Evolutionary conservation across 1,284 basidiomycete genomes (phyloP).

Genomic region (Rhodotorula sp.): DNA sequence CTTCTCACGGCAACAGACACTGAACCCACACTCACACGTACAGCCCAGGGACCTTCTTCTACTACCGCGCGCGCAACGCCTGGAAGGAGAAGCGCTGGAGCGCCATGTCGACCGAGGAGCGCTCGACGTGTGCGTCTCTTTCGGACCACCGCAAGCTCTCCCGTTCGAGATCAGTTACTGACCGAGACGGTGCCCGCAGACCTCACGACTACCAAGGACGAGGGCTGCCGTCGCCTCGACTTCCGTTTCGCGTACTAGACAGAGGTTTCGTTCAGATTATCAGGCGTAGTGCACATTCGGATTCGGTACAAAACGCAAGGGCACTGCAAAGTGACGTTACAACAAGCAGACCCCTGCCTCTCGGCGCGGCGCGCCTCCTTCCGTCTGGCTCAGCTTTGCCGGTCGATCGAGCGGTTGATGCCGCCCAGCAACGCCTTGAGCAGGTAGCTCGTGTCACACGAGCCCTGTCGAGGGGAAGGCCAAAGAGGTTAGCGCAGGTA

Average conservation of each 20-base stretch:
- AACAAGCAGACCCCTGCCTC: no score
- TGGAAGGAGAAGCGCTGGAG: constrained; percentile 39
- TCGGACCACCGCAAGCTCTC: background rate
- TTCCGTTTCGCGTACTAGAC: constrained; percentile 43
- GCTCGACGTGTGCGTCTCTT: constrained; percentile 26
- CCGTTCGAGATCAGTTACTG: background rate
- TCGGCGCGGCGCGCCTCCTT: background rate
- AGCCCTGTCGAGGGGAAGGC: background rate
- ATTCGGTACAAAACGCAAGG: no score
- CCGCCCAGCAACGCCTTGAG: constrained; percentile 35
- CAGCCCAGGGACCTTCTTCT: constrained; percentile 33
- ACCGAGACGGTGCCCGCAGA: constrained; percentile 10
- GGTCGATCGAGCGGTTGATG: constrained; percentile 25
- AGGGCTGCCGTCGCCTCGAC: constrained; percentile 43
- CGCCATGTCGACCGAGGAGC: constrained; percentile 40
- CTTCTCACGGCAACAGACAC: no score
- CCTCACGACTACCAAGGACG: constrained; percentile 40
- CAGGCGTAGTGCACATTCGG: no score
- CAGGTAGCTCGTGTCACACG: constrained; percentile 16
- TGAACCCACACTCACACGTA: no score
- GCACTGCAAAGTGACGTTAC: no score
- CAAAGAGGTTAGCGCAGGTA: background rate
- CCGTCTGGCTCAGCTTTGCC: background rate
- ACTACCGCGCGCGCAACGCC: constrained; percentile 40
- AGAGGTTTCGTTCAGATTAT: no score